phyloP scores from a whole-genome alignment of 2,329 filamentous ascomycete genomes.

The Cercospora sp. region DNA sequence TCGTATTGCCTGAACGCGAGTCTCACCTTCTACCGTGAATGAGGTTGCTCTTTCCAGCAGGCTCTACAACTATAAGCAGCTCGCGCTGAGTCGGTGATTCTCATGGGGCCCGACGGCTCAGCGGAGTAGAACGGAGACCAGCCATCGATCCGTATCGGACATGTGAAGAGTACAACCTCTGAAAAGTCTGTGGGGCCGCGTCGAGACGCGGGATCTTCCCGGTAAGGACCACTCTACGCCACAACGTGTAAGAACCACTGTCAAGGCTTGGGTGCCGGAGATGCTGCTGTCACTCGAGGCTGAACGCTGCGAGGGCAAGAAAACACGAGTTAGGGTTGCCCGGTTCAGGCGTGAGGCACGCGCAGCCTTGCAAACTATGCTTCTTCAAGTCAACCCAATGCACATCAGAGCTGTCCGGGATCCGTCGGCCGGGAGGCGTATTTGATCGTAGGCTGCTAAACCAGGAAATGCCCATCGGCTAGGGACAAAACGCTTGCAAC shows the following conservation, averaged over 20 bases:
- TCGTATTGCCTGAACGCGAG: background rate
- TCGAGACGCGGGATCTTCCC: background rate
- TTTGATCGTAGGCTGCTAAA: background rate
- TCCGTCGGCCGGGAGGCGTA: background rate
- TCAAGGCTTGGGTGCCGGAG: background rate
- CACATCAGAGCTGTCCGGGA: background rate
- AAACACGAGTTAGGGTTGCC: background rate
- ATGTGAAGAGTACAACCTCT: background rate
- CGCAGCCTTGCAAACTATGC: background rate
- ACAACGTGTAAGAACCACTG: background rate
- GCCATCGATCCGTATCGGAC: background rate
- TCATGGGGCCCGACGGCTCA: background rate
- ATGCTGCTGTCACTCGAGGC: background rate
- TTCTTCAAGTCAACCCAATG: background rate
- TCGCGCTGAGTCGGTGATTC: background rate
- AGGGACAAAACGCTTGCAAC: background rate
- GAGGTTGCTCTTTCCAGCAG: background rate
- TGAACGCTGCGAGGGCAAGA: background rate
- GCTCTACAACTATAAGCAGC: background rate
- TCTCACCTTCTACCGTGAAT: background rate
- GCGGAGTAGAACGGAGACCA: background rate
- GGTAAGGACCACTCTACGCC: background rate
- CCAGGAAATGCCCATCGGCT: background rate
- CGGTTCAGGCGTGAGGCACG: background rate
- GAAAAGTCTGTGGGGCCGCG: background rate